These are phyloP conservation scores for Calophaca sinica DNA, from an alignment of 306 rosid species.

Conservation along the genomic window DNA sequence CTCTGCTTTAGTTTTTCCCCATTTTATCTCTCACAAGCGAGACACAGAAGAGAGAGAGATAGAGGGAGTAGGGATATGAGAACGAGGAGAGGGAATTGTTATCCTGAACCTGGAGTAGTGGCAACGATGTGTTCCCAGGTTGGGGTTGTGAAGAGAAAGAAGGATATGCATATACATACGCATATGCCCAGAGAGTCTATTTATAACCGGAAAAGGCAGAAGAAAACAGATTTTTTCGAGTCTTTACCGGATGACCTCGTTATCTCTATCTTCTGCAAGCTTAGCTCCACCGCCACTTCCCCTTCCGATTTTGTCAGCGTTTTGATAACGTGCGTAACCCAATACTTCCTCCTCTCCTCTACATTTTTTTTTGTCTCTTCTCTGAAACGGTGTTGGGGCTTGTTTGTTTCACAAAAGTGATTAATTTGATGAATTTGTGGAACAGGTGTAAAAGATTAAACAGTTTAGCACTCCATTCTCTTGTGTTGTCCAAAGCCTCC, in stretches of 20 bases:
- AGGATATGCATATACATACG: slow-evolving; percentile 32
- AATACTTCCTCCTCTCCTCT: not conserved
- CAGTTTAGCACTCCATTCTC: slow-evolving; percentile 64
- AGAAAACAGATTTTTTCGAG: slow-evolving; percentile 63
- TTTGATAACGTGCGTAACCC: slow-evolving; percentile 63
- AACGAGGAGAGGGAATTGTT: slow-evolving; percentile 83
- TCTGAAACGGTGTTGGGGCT: not conserved
- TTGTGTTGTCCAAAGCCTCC: slow-evolving; percentile 72
- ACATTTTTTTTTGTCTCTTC: not conserved
- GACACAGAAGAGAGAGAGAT: not conserved
- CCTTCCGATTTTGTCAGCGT: slow-evolving; percentile 80
- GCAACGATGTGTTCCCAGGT: slow-evolving; percentile 41
- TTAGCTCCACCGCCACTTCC: slow-evolving; percentile 62
- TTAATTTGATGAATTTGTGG: slow-evolving; percentile 27
- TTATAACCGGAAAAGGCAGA: slow-evolving; percentile 57
- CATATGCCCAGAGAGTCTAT: slow-evolving; percentile 13
- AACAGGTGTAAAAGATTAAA: slow-evolving; percentile 86
- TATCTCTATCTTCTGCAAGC: slow-evolving; percentile 70
- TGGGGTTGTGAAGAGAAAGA: slow-evolving; percentile 45
- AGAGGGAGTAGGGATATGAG: slow-evolving; percentile 59
- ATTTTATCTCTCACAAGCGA: slow-evolving; percentile 44
- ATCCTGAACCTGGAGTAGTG: slow-evolving; percentile 49
- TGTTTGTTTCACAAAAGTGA: not conserved
- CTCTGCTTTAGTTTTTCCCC: slow-evolving; percentile 3
- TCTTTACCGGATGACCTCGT: slow-evolving; percentile 86